Base-by-base conservation (phyloP, 768 basidiomycete genomes). In the Hypholoma sublateritium region DNA sequence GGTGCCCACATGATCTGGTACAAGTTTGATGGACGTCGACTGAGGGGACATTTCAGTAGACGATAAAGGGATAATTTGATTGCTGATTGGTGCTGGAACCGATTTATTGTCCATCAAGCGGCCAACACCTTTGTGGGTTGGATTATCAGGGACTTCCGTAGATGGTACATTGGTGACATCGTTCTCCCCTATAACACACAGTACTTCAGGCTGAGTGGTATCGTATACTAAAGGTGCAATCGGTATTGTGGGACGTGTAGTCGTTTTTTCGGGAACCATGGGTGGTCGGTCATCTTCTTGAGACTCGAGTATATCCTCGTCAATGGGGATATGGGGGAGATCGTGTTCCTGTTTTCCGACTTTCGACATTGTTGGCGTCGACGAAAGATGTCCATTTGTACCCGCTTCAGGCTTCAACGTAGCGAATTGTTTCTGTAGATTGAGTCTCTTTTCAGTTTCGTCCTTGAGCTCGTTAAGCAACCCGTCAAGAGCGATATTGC, bases 401-500 rank as follows among this genome's bases (percentile, higher is more conserved):
- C 28, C 19, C n/a, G 34, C 28, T 21, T 6, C 44, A 17, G 13
- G 55, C 25, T 52, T 55, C 50, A 54, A 36, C 35, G 59, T 56
- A 1, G 63, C 67, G 19, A 78, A 50, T 25, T 66, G 37, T 53
- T 68, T 69, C 60, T 81, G 79, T 46, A 82, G 54, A 22, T 71
- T 67, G 46, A 89, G 41, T 36, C 87, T 72, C 60, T 75, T 77
- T 54, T 74, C 75, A 16, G 77, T 76, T 67, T 91, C 87, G 6
- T 65, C 62, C 58, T 84, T 76, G 42, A 92, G 67, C 65, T 92
- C 88, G 43, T 73, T 71, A 37, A 77, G 71, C n/a, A 92, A 69
- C 1, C 76, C 70, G 25, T 78, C 74, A 8, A 87, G 77, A 0
- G 83, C 75, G 9, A 74, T 71, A 57, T 82, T 74, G 1, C 82